A percentile compares a stretch with the other conserved stretches of the same genome.
These are phyloP conservation scores for Phialemoniopsis sp. DNA, from an alignment of 2,329 filamentous ascomycete species.

Conservation along the genomic window DNA sequence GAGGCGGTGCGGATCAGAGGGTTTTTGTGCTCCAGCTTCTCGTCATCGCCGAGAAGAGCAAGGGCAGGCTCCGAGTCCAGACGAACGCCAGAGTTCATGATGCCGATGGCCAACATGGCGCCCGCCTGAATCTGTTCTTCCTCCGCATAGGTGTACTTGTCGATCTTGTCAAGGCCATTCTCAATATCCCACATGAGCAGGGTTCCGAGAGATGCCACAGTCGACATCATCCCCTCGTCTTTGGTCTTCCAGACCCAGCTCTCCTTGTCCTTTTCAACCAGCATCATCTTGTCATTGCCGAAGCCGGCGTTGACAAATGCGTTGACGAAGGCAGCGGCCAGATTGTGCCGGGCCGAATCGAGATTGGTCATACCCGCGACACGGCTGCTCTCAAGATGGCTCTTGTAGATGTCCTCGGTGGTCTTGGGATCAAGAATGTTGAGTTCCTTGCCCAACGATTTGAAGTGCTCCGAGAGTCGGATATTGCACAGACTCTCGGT, in stretches of 20 bases:
- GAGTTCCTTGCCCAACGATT: slow-evolving; percentile 87
- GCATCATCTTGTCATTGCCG: slow-evolving; percentile 96
- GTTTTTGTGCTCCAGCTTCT: slow-evolving; percentile 76
- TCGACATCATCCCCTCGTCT: slow-evolving; percentile 95
- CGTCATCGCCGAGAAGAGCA: slow-evolving; percentile 75
- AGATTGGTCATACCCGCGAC: slow-evolving; percentile 91
- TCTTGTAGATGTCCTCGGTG: slow-evolving; percentile 99
- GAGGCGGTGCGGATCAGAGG: slow-evolving; percentile 74
- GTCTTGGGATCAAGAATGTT: slow-evolving; percentile 96
- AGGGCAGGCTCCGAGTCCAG: slow-evolving; percentile 87
- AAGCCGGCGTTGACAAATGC: slow-evolving; percentile 96
- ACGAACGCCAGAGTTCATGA: slow-evolving; percentile 89
- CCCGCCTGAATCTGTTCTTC: slow-evolving; percentile 86
- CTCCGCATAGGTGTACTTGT: slow-evolving; percentile 83
- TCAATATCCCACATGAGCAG: slow-evolving; percentile 93
- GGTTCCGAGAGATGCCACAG: slow-evolving; percentile 88
- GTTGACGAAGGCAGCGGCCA: slow-evolving; percentile 95
- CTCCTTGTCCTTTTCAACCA: slow-evolving; percentile 81
- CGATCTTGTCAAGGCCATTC: slow-evolving; percentile 85
- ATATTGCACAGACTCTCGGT: slow-evolving; percentile 83
- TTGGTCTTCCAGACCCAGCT: slow-evolving; percentile 99
- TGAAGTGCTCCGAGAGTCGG: slow-evolving; percentile 87
- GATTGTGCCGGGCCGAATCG: slow-evolving; percentile 92
- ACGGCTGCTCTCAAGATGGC: slow-evolving; percentile 90
- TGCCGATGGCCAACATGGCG: slow-evolving; percentile 87